Evolutionary conservation across 805 yeast species (phyloP), one percentile per base, ranked within the genome.

Genomic region (Saccharomycopsis amapae): DNA sequence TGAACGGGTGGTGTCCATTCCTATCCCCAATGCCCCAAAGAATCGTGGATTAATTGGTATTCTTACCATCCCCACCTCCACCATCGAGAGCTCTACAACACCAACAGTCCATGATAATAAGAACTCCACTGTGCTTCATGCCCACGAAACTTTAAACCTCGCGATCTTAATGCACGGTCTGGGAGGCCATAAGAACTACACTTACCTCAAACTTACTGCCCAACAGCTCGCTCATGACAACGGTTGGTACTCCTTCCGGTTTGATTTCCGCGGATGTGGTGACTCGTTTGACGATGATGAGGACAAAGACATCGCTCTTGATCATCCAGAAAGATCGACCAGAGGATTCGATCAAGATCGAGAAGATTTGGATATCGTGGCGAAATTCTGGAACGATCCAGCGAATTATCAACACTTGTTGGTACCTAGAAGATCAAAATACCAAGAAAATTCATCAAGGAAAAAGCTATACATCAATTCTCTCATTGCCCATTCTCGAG

Each of bases 261-360:
- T 88, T 54, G 97, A 89, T 62, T 88, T 89, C 56, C 70, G 96
- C 45, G 84, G 82, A 5, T 81, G 93, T 61, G 97, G 97, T 1
- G 77, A 74, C 47, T 85, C 95, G 75, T 20, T 79, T 52, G 2
- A 58, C 58, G 47, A 48, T 44, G 10, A 26, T 26, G 13, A 23
- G 7, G 13, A 5, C 7, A 17, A n/a, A n/a, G 40, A 25, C 10
- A 15, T 20, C 3, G 40, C 38, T 5, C 25, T 33, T 13, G 60
- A 58, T 31, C 48, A 48, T 0, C 42, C 31, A 1, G 40, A 42
- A 1, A 90, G 89, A 0, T 6, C 7, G 12, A 10, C 26, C 10
- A 68, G 96, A 43, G 63, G 72, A 0, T 58, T 88, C 3, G 62
- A 58, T 0, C 80, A 76, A 48, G 97, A 89, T 61, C 52, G 79